Percentiles rank a stretch among this genome's conserved stretches.
phyloP scores from a whole-genome alignment of 208 protist species.

The Kentomonas sorsogonicus region DNA sequence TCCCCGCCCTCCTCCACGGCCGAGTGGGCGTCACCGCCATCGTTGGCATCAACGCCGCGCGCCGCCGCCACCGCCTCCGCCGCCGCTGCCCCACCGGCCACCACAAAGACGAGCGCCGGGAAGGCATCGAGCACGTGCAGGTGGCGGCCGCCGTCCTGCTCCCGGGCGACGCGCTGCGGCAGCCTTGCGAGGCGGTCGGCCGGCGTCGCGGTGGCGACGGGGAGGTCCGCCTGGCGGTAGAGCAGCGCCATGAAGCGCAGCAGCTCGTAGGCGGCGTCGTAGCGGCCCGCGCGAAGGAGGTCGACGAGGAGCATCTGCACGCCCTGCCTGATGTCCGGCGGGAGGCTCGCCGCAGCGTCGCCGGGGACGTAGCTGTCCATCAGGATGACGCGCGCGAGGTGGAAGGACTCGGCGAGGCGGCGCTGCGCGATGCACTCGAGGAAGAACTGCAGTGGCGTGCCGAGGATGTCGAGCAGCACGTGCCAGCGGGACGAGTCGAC shows the following conservation, averaged over 20 bases:
- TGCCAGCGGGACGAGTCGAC: slow-evolving; percentile 55
- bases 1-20: not conserved
- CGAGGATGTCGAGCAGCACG: slow-evolving; percentile 60
- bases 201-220: slow-evolving; percentile 4
- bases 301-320: slow-evolving; percentile 33
- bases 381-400: slow-evolving; percentile 65
- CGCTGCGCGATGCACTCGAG: slow-evolving; percentile 57
- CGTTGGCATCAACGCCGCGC: not conserved
- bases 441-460: slow-evolving; percentile 53
- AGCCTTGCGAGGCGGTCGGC: not conserved
- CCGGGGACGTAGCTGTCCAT: slow-evolving; percentile 28
- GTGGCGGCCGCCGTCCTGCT: not conserved
- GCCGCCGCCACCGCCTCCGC: not conserved
- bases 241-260: slow-evolving; percentile 69
- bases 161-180: not conserved
- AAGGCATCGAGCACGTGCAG: slow-evolving; percentile 9
- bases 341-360: not conserved
- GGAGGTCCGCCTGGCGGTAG: slow-evolving; percentile 35
- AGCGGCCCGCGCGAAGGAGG: slow-evolving; percentile 28
- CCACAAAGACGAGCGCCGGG: slow-evolving; percentile 18
- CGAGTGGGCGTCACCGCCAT: not conserved
- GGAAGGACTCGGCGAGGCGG: slow-evolving; percentile 53
- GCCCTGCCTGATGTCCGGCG: slow-evolving; percentile 18
- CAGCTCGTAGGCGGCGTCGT: slow-evolving; percentile 49
- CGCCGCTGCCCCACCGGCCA: slow-evolving; percentile 5